Conservation (phyloP, 1,284 basidiomycete species). For the Gymnopus androsaceus region DNA sequence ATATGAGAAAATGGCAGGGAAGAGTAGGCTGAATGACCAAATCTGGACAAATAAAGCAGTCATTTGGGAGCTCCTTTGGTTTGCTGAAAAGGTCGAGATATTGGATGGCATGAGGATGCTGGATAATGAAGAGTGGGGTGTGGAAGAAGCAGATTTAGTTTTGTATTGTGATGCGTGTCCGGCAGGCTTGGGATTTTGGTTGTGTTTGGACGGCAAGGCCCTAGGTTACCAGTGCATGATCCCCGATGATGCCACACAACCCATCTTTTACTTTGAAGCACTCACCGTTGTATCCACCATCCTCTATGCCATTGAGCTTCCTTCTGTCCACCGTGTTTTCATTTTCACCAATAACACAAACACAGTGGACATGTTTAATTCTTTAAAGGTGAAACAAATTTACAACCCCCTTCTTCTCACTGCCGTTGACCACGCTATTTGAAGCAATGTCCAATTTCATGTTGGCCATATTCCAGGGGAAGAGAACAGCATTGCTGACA, state of each 20-base stretch:
- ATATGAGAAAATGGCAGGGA: slow-evolving; percentile 16
- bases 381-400: not conserved
- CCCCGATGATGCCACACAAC: too few species aligned
- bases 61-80: not conserved
- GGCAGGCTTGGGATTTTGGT: not conserved
- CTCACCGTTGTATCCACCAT: not conserved
- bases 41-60: not conserved
- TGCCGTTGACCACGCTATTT: not conserved
- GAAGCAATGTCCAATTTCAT: not conserved
- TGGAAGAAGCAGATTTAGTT: not conserved
- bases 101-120: not conserved
- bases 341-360: not conserved
- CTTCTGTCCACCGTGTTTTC: not conserved
- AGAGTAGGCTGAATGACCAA: not conserved
- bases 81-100: not conserved
- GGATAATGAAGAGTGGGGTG: not conserved
- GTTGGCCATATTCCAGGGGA: not conserved
- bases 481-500: not conserved
- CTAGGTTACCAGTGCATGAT: too few species aligned
- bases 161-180: not conserved
- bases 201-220: too few species aligned
- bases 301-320: not conserved
- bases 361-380: too few species aligned
- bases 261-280: slow-evolving; percentile 1
- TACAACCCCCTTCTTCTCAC: not conserved